phyloP scores from a whole-genome alignment of 305 asterid species.

The Plantago coronopus region DNA sequence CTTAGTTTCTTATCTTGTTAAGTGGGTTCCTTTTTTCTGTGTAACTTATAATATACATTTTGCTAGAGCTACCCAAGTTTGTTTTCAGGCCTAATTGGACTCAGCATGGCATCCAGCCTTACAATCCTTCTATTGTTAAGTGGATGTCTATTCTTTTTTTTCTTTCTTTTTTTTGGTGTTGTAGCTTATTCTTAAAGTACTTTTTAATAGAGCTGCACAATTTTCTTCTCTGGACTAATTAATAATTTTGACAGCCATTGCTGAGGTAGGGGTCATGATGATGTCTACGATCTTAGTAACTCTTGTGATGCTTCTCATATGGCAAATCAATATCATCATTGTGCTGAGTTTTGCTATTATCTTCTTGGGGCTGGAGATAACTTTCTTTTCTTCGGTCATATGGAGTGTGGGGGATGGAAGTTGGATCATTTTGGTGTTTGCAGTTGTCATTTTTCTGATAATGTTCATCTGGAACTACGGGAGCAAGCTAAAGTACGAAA shows the following conservation, averaged over 20 bases:
- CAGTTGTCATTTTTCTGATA: conserved; percentile 68
- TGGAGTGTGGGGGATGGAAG: conserved; percentile 97
- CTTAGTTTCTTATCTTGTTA: no score
- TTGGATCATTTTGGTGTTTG: conserved; percentile 94
- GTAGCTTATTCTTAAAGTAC: neutral
- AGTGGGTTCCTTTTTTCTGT: no score
- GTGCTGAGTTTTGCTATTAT: conserved; percentile 65
- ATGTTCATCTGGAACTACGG: conserved; percentile 99
- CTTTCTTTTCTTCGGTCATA: conserved; percentile 83
- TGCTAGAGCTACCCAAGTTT: no score
- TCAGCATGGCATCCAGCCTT: neutral
- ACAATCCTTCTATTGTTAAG: conserved; percentile 3
- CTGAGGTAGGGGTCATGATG: conserved; percentile 99
- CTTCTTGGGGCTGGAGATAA: conserved; percentile 88
- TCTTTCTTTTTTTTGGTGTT: conserved; percentile 14
- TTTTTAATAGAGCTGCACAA: conserved; percentile 1
- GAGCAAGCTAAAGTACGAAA: conserved; percentile 94
- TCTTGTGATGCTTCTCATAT: conserved; percentile 97
- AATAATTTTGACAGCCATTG: conserved; percentile 62
- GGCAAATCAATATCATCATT: conserved; percentile 87
- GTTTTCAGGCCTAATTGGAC: no score
- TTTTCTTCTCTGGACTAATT: conserved; percentile 33
- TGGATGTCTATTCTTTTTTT: conserved; percentile 2
- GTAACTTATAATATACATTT: no score
- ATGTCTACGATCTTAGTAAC: conserved; percentile 89